Percentiles rank a stretch among this genome's conserved stretches.
These are phyloP conservation scores for Gossypium ekmanianum DNA, from an alignment of 345 rosid species.

Conservation along the genomic window DNA sequence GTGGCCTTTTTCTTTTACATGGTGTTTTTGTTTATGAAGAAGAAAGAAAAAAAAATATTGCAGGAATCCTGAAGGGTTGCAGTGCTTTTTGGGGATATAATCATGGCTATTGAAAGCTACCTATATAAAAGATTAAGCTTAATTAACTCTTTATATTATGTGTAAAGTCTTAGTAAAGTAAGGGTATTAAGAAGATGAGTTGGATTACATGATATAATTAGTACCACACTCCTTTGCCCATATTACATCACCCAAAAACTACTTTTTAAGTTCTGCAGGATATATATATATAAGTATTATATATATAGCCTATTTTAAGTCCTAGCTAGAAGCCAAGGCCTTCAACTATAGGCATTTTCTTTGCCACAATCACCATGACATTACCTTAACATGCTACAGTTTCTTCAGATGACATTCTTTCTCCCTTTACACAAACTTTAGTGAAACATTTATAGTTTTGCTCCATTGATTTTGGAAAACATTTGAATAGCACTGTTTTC, in stretches of 20 bases:
- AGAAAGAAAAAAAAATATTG: slow-evolving; percentile 17
- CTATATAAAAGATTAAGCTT: slow-evolving; percentile 22
- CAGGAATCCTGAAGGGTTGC: slow-evolving; percentile 56
- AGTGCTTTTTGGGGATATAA: slow-evolving; percentile 47
- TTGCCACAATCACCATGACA: slow-evolving; percentile 12
- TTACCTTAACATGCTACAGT: slow-evolving; percentile 10
- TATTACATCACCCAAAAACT: background rate
- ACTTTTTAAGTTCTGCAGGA: slow-evolving; percentile 4
- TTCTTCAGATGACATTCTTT: background rate
- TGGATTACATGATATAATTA: slow-evolving; percentile 32
- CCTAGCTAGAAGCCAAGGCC: background rate
- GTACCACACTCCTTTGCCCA: slow-evolving; percentile 11
- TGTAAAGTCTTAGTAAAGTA: slow-evolving; percentile 30
- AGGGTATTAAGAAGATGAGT: slow-evolving; percentile 28
- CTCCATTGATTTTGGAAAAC: background rate
- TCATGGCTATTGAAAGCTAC: slow-evolving; percentile 46
- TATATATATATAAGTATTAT: background rate
- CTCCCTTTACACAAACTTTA: background rate
- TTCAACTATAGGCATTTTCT: background rate
- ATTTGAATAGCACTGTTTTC: background rate
- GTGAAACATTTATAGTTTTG: background rate
- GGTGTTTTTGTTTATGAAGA: slow-evolving; percentile 21
- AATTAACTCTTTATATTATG: slow-evolving; percentile 26
- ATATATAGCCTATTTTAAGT: background rate
- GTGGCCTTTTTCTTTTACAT: slow-evolving; percentile 11